Base-by-base conservation (phyloP, 2,329 filamentous ascomycete species). In the Sclerotinia trifoliorum region DNA sequence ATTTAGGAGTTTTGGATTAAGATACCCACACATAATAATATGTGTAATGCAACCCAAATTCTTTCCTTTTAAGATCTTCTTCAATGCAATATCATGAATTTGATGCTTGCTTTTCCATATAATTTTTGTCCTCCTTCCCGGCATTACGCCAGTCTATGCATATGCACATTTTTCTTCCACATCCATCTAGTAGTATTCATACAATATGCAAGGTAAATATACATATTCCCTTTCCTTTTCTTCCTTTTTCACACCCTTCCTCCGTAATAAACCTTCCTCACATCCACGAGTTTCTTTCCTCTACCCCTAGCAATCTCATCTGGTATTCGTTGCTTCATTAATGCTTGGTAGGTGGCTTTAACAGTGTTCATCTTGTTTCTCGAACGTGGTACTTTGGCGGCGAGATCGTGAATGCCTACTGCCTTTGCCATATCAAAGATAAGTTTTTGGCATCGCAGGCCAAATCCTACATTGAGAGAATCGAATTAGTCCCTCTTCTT, bases 341-440 rank as follows among this genome's bases (percentile, higher is more conserved):
- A 83, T 6, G 94, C 94, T 79, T 94, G 80, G 80, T 91, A 92
- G 52, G 93, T 86, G 19, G 95, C 95, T 83, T 97, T 97, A 81
- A 97, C 91, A 24, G 94, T 92, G 83, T 99, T 99, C 93, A 98
- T 97, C 74, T 93, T 93, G 84, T 97, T 98, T 76, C 94, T 88
- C 71, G 92, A 92, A 57, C 94, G 90, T 49, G 90, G 89, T 71
- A 96, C 94, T 73, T 86, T 86, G 61, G 92, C 94, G 21, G 93
- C 86, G 46, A 99, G 86, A 79, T 99, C 95, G 72, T 90, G 85
- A 76, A 99, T 93, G 72, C 95, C 95, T 52, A 88, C 91, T 61
- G 89, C 89, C 72, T 93, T 90, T 77, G 92, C 94, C 83, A 99
- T 93, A 80, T 99, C 94, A 80, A 94, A 98, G 79, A 99, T 94